Evolutionary conservation across 495 filamentous ascomycete species (phyloP), one percentile per base, ranked within the genome.

Genomic region (Amniculicola lignicola): DNA sequence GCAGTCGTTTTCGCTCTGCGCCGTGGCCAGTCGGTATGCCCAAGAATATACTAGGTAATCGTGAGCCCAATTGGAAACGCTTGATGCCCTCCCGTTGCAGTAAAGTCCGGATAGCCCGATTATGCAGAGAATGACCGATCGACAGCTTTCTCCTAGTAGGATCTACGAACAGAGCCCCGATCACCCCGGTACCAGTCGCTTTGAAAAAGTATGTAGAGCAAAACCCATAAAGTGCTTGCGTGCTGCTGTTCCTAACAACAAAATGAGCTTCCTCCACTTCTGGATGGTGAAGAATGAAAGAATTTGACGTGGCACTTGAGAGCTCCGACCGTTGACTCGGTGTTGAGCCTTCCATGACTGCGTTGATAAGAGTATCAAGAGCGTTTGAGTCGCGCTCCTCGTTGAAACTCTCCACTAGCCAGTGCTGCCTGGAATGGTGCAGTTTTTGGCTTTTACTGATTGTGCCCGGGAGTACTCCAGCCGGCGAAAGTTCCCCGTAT

Each of bases 161-260:
- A 59, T 95, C 90, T 28, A 95, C 90, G 41, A 95, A 86, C 42
- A 95, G 70, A 27, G 86, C 83, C 12, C 84, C 88, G 50, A 95
- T 82, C n/a, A 87, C 84, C 11, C 87, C 90, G 2, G 83, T 85
- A 27, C 77, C 77, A 2, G 79, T 81, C 0, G 79, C 79, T 38
- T 79, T 80, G 70, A 85, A 83, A 69, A 79, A 89, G 65, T 93
- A 95, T 9, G 90, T 94, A 0, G 88, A 83, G 66, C 87, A 89
- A 69, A 95, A 95, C 19, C 90, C 90, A 68, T 92, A 94, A 7
- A 95, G 71, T 0, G 86, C 87, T 40, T 87, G 83, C 0, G 90
- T 95, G 68, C 83, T 90, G 71, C 86, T 91, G 70, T 95, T 95
- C 6, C 90, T 86, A 39, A 95, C 90, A 16, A 95, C 88, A 67